Evolutionary conservation across 441 rosid genomes (phyloP), one percentile per base, ranked within the genome.

Genomic region (Isatis lusitanica): DNA sequence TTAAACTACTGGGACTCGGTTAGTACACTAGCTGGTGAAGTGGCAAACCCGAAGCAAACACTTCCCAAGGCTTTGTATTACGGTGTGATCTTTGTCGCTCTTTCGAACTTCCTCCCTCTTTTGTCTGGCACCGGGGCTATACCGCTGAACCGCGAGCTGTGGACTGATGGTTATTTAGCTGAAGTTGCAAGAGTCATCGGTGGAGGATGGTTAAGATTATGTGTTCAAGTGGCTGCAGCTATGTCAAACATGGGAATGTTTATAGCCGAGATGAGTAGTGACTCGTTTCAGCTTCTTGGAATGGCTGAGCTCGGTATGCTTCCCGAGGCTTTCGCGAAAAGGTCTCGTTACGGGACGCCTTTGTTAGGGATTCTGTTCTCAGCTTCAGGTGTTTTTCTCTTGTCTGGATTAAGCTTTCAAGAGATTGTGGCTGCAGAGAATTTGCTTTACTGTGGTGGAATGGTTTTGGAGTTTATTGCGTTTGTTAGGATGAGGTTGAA

Each of bases 221-320:
- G 93, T 91, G 73, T 88, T 43, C 89, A 86, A 77, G 86, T 66
- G 6, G 91, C 91, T 58, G 82, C 91, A 0, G 88, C 91, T 9
- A 55, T 84, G 73, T 86, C 93, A 42, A 88, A 88, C 65, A 84
- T 78, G 86, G 91, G 91, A 58, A 84, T 88, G 90, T 88, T 88
- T 71, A 42, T 84, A 33, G 87, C 87, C 0, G 90, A 88, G 68
- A 86, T 88, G 91, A 88, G 90, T 78, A 86, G 91, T 9, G 90
- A 88, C 56, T 86, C 91, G 0, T 88, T 88, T 69, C 90, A 88
- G 52, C 89, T 88, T 39, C 76, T 84, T 5, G 93, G 91, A 3
- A 86, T 85, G 93, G 90, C 90, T 5, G 89, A 86, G 18, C 78
- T 79, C 15, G 86, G 91, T 56, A 86, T 86, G 89, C 80, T 88